Conservation (phyloP, 106 monocot species). For the Cymbidium sinense region DNA sequence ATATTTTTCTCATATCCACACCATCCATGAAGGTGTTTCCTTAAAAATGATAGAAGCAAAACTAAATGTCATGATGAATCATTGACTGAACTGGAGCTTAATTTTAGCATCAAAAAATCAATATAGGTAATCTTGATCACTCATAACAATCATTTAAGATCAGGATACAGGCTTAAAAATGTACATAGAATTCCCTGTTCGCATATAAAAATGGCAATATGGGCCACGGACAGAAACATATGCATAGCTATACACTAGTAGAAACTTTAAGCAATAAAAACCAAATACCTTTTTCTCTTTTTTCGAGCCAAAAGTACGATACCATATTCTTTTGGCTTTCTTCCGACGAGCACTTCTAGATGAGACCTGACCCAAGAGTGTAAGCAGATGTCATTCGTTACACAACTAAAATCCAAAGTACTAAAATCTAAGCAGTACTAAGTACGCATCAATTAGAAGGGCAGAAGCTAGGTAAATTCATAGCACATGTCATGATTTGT, state of each 20-base stretch:
- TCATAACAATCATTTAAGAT: not conserved
- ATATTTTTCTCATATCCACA: not conserved
- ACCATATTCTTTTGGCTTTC: not conserved
- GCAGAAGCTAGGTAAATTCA: not conserved
- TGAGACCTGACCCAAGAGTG: not conserved
- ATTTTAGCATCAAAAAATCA: not conserved
- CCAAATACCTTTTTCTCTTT: constrained; percentile 8
- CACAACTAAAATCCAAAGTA: not conserved
- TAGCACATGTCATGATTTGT: not conserved
- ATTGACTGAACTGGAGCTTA: not conserved
- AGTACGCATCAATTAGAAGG: not conserved
- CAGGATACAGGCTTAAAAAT: not conserved
- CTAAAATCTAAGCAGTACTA: not conserved
- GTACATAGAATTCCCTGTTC: not conserved
- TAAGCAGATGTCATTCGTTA: not conserved
- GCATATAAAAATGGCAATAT: not conserved
- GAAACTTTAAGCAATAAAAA: not conserved
- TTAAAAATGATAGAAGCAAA: not conserved
- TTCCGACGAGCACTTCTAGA: constrained; percentile 6
- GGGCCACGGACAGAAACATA: not conserved
- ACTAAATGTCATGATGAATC: not conserved
- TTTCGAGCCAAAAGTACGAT: not conserved
- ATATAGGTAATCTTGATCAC: not conserved
- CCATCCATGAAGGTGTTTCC: not conserved
- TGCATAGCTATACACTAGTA: not conserved